Base-by-base conservation (phyloP, 164 flowering plant genomes). In the Vitis cinerea region DNA sequence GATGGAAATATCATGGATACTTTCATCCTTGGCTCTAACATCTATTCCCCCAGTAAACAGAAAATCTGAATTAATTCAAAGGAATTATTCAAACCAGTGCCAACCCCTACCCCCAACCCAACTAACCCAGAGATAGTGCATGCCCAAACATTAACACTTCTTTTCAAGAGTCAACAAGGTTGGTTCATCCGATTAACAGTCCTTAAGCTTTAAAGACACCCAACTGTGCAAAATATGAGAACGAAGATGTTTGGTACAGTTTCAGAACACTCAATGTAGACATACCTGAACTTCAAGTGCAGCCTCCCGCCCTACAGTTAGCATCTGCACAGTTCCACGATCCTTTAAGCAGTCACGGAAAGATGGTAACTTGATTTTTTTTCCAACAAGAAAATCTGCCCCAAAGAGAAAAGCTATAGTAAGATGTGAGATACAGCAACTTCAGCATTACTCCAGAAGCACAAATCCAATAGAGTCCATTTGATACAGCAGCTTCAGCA, bases 201-300 rank as follows among this genome's bases (percentile, higher is more conserved):
- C 27, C 23, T 47, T 8, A 13, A 64, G 27, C 5, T 10, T 8
- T 9, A 64, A 50, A 19, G n/a, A 27, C 55, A 63, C 67, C 16
- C 27, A 15, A 12, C 14, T 51, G 27, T 17, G 12, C 14, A 31
- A 31, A 44, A 53, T 29, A 37, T 53, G 6, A 55, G 44, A 30
- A 44, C n/a, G 7, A 37, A 6, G 44, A 37, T 37, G 7, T 6
- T 37, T 37, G 44, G 44, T 37, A 37, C 44, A 37, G 0, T 37
- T 53, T 10, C 63, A 15, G 47, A 44, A 54, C 4, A 55, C 9
- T 52, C 72, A 30, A 12, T 13, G 37, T 61, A 71, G 48, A 74
- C 79, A 50, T 66, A 94, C 98, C 99, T 96, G 97, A 79, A 96
- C 90, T 75, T 89, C 98, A 71, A 96, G 78, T 53, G 99, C 98